A percentile compares a stretch with the other conserved stretches of the same genome.
phyloP scores from a whole-genome alignment of 345 rosid species.

The Linum trigynum region DNA sequence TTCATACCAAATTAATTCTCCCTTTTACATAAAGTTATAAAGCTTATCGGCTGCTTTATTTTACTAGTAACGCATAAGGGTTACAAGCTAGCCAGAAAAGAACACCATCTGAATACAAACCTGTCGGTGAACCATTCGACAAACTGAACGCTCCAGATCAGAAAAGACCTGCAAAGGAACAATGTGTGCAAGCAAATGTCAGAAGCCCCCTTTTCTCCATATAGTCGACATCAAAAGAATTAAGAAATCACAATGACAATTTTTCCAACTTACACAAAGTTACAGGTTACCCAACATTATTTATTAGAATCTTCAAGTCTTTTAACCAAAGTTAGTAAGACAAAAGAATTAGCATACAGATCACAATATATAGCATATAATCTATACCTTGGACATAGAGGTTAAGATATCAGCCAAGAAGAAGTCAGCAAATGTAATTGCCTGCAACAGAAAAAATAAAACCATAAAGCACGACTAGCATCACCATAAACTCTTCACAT shows the following conservation, averaged over 20 bases:
- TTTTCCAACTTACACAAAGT: background rate
- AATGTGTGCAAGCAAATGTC: background rate
- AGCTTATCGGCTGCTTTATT: background rate
- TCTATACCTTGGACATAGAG: slow-evolving; percentile 85
- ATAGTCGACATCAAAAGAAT: too few species aligned
- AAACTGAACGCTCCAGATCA: slow-evolving; percentile 85
- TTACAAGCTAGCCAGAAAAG: background rate
- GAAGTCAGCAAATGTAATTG: slow-evolving; percentile 81
- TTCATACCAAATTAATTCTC: background rate
- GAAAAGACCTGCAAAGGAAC: slow-evolving; percentile 67
- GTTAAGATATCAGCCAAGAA: slow-evolving; percentile 90
- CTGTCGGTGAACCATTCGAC: slow-evolving; percentile 95
- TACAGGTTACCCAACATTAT: background rate
- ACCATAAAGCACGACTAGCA: background rate
- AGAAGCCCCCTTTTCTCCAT: background rate
- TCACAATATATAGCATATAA: background rate
- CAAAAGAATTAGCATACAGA: background rate
- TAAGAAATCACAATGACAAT: background rate
- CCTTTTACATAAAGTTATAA: too few species aligned
- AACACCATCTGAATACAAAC: slow-evolving; percentile 31
- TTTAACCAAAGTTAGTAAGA: background rate
- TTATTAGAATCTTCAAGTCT: background rate
- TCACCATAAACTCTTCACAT: background rate
- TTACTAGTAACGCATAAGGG: background rate
- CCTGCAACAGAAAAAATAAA: slow-evolving; percentile 32